These are phyloP conservation scores for Chrysoporthe puriensis DNA, from an alignment of 2,329 filamentous ascomycete species.

Conservation along the genomic window DNA sequence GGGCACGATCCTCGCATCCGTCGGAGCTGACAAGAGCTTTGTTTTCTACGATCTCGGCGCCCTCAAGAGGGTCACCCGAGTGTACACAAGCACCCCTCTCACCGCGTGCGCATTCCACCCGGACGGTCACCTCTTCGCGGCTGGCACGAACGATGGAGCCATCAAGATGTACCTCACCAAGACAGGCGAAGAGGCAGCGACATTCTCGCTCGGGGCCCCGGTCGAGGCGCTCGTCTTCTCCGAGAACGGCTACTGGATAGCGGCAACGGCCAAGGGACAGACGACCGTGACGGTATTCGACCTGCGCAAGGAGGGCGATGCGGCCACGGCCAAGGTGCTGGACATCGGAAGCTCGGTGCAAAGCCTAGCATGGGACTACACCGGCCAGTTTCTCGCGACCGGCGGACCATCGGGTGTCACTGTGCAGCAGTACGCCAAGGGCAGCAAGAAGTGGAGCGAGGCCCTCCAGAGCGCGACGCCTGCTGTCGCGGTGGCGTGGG, in stretches of 20 bases:
- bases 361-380: constrained; percentile 88
- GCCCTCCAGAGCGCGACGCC: constrained; percentile 76
- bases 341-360: constrained; percentile 81
- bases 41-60: constrained; percentile 80
- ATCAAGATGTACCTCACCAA: constrained; percentile 91
- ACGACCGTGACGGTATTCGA: constrained; percentile 87
- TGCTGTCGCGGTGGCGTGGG: constrained; percentile 78
- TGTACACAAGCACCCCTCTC: constrained; percentile 76
- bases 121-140: constrained; percentile 91
- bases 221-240: constrained; percentile 83
- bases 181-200: constrained; percentile 74
- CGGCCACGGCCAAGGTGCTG: constrained; percentile 79
- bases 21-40: constrained; percentile 90
- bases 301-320: constrained; percentile 86
- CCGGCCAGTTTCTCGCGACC: constrained; percentile 86
- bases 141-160: constrained; percentile 76
- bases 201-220: constrained; percentile 70
- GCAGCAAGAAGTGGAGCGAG: constrained; percentile 86
- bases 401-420: constrained; percentile 79
- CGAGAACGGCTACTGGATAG: constrained; percentile 96
- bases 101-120: constrained; percentile 88
- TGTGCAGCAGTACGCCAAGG: constrained; percentile 88
- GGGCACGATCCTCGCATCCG: constrained; percentile 80
- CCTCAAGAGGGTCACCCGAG: constrained; percentile 72
- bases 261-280: constrained; percentile 77